Percentiles rank a stretch among this genome's conserved stretches.
Conservation (phyloP, 768 basidiomycete species). For the Mycena albidolilacea region DNA sequence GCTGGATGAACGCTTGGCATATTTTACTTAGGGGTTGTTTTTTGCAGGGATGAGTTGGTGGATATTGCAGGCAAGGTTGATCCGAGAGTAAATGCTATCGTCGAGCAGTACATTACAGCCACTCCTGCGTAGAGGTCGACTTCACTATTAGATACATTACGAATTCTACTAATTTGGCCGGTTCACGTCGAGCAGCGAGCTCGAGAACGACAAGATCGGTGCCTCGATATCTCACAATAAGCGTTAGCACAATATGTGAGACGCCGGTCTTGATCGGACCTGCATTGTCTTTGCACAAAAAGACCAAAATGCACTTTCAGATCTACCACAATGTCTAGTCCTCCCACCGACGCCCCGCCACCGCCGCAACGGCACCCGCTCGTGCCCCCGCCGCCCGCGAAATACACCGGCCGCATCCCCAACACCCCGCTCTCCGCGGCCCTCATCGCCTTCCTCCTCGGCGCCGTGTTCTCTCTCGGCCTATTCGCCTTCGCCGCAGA, state of each 20-base stretch:
- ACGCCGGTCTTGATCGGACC: too few relatives aligned
- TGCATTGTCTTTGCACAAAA: too few relatives aligned
- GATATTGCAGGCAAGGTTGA: constrained; percentile 41
- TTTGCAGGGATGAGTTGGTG: constrained; percentile 37
- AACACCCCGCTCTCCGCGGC: constrained; percentile 90
- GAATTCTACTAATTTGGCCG: too few relatives aligned
- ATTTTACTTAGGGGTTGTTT: background rate
- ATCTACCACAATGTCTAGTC: constrained; percentile 6
- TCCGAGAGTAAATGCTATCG: constrained; percentile 24
- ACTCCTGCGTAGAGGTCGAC: too few relatives aligned
- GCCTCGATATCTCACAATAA: too few relatives aligned
- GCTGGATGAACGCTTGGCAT: background rate
- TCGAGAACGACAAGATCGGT: too few relatives aligned
- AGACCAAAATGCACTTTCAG: too few relatives aligned
- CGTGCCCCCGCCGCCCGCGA: constrained; percentile 52
- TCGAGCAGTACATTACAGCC: too few relatives aligned
- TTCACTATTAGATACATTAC: too few relatives aligned
- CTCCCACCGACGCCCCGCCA: background rate
- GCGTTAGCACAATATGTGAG: too few relatives aligned
- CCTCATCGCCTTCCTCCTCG: constrained; percentile 88
- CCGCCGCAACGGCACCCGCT: constrained; percentile 36
- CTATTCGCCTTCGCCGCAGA: constrained; percentile 57
- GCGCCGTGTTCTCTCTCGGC: constrained; percentile 77
- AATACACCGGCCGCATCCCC: constrained; percentile 71
- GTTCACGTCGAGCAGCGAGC: too few relatives aligned